These are phyloP conservation scores for Corrigiola litoralis DNA, from an alignment of 179 eudicot species.

Conservation along the genomic window DNA sequence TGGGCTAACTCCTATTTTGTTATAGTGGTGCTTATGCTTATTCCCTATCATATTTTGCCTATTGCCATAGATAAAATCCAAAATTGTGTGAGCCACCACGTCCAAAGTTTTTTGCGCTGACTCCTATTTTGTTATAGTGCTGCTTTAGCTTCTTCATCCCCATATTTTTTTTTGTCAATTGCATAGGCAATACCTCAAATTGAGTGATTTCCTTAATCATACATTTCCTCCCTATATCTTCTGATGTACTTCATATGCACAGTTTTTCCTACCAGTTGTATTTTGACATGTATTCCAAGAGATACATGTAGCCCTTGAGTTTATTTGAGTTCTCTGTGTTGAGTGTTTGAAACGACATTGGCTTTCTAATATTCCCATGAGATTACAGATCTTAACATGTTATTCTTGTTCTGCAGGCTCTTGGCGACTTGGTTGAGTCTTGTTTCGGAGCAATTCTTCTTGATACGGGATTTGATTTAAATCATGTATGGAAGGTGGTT, in stretches of 20 bases:
- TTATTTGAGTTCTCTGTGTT: background rate
- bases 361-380: background rate
- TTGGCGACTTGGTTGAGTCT: conserved; percentile 94
- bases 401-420: conserved; percentile 51
- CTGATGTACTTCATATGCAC: too few relatives aligned
- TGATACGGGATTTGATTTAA: conserved; percentile 78
- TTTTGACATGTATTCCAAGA: background rate
- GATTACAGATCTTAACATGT: background rate
- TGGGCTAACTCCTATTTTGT: background rate
- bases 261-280: too few relatives aligned
- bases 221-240: background rate
- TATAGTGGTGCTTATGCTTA: background rate
- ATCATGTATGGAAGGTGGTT: conserved; percentile 64
- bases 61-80: background rate
- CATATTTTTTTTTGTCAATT: background rate
- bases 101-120: too few relatives aligned
- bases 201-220: background rate
- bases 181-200: background rate
- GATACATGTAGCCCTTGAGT: background rate
- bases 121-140: too few relatives aligned
- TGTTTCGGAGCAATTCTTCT: conserved; percentile 85
- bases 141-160: too few relatives aligned
- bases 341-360: background rate
- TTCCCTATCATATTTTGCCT: background rate
- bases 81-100: background rate